Evolutionary conservation across 2,329 filamentous ascomycete genomes (phyloP).

Genomic region (Paraphoma sp.): DNA sequence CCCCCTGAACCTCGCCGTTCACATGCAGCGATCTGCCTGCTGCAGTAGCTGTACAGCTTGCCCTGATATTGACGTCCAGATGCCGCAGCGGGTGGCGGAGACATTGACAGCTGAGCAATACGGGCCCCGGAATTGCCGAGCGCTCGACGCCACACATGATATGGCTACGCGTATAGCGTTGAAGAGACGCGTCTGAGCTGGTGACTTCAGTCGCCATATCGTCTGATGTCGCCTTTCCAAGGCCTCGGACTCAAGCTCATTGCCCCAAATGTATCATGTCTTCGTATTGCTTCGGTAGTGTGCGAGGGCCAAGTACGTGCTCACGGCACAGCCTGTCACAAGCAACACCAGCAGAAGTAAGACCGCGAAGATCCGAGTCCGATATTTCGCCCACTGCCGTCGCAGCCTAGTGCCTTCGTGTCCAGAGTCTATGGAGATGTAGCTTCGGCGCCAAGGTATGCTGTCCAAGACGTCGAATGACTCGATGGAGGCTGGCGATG

Average conservation of each 20-base stretch:
- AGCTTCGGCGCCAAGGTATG: slow-evolving; percentile 40
- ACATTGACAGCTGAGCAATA: slow-evolving; percentile 14
- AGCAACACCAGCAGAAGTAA: slow-evolving; percentile 30
- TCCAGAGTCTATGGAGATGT: slow-evolving; percentile 21
- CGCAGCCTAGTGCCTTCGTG: slow-evolving; percentile 7
- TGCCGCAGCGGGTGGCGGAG: neutral
- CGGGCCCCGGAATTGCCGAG: slow-evolving; percentile 8
- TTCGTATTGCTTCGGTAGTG: slow-evolving; percentile 17
- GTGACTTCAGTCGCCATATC: too few species aligned
- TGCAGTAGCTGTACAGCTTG: neutral
- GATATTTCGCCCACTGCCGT: slow-evolving; percentile 27
- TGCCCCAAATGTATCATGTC: neutral
- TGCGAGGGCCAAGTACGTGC: slow-evolving; percentile 24
- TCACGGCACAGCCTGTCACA: slow-evolving; percentile 24
- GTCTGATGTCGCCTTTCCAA: too few species aligned
- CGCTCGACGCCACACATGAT: slow-evolving; percentile 11
- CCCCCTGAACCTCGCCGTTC: slow-evolving; percentile 7
- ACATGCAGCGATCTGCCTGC: slow-evolving; percentile 5
- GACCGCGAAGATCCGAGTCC: slow-evolving; percentile 20
- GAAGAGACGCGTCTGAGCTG: neutral
- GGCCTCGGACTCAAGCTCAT: too few species aligned
- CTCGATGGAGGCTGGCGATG: slow-evolving; percentile 43
- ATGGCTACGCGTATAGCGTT: neutral
- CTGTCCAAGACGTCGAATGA: slow-evolving; percentile 43
- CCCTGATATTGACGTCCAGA: neutral